Evolutionary conservation across 345 rosid species (phyloP).

Genomic region (Brassica incana): DNA sequence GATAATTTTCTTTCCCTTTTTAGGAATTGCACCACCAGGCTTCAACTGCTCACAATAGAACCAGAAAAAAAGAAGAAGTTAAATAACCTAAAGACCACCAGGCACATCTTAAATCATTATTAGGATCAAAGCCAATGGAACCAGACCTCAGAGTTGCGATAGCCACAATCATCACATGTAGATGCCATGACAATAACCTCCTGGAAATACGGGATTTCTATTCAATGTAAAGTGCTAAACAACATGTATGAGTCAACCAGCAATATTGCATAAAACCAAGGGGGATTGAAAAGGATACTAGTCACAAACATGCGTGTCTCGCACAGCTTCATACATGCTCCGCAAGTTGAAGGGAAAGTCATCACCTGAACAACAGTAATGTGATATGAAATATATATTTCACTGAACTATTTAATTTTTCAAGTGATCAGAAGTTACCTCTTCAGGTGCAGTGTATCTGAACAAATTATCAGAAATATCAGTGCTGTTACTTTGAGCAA

Average conservation of each 20-base stretch:
- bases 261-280: background rate
- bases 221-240: conserved; percentile 48
- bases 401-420: background rate
- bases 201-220: conserved; percentile 93
- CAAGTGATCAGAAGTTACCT: conserved; percentile 44
- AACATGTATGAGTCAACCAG: conserved; percentile 19
- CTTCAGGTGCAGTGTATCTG: conserved; percentile 87
- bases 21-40: conserved; percentile 85
- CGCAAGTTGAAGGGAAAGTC: conserved; percentile 54
- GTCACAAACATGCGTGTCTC: conserved; percentile 55
- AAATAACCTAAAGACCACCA: conserved; percentile 10
- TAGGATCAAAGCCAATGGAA: background rate
- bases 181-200: conserved; percentile 99
- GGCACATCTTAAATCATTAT: background rate
- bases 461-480: conserved; percentile 77
- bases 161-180: conserved; percentile 83
- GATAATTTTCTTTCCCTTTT: conserved; percentile 74
- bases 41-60: conserved; percentile 59
- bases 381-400: background rate
- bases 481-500: conserved; percentile 83
- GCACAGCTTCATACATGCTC: conserved; percentile 41
- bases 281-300: conserved; percentile 43
- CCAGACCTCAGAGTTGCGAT: conserved; percentile 92
- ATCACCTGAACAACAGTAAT: conserved; percentile 41
- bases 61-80: background rate